phyloP scores from a whole-genome alignment of 192 early-diverging fungal genomes.

The Allomyces arbusculus region DNA sequence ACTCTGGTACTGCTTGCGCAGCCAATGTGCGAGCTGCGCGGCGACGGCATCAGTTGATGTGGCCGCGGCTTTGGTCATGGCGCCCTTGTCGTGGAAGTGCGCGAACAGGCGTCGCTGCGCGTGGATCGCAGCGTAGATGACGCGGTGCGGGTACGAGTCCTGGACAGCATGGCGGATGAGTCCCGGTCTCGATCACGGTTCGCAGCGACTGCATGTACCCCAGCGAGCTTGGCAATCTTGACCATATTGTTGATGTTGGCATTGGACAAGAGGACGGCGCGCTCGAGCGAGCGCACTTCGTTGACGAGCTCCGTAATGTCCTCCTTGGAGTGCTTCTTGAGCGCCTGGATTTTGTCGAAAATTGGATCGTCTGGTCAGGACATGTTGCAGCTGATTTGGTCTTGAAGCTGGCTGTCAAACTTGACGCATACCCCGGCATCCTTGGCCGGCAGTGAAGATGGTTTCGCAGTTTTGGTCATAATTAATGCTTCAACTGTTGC shows the following conservation, averaged over 20 bases:
- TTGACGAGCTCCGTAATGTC: too few relatives aligned
- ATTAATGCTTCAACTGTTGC: background rate
- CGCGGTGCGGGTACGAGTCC: background rate
- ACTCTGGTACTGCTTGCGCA: conserved; percentile 52
- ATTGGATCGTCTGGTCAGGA: too few relatives aligned
- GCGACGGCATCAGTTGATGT: conserved; percentile 17
- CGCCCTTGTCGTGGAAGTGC: conserved; percentile 19
- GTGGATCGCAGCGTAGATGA: conserved; percentile 41
- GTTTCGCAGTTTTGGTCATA: background rate
- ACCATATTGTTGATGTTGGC: conserved; percentile 58
- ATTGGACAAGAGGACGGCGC: conserved; percentile 38
- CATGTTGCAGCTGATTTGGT: too few relatives aligned
- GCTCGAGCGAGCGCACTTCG: conserved; percentile 25
- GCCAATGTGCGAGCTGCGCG: conserved; percentile 43
- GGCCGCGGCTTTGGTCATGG: conserved; percentile 12
- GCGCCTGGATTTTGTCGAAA: too few relatives aligned
- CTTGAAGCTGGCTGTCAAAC: too few relatives aligned
- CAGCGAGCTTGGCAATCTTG: conserved; percentile 28
- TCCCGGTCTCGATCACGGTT: background rate
- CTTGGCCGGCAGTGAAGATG: background rate
- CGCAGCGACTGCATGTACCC: conserved; percentile 10
- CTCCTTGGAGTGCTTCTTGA: too few relatives aligned
- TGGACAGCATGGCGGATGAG: background rate
- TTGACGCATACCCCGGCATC: background rate
- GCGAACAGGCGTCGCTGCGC: conserved; percentile 52